These are phyloP conservation scores for Gossypium thurberi DNA, from an alignment of 345 rosid genomes.

Conservation along the genomic window DNA sequence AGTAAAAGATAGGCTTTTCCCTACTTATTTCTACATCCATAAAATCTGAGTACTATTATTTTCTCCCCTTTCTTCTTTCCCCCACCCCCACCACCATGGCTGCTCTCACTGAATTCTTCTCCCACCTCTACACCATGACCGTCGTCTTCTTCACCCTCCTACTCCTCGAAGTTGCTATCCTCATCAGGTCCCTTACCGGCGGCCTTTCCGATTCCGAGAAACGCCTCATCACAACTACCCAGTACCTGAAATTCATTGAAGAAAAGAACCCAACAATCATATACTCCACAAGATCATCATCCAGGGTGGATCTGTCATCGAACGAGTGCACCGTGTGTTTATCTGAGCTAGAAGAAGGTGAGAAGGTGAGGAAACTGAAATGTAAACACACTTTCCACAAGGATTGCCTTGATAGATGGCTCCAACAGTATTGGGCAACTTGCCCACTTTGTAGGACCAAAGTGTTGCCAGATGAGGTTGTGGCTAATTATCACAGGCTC, in stretches of 20 bases:
- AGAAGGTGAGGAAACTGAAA: slow-evolving; percentile 29
- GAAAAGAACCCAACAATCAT: slow-evolving; percentile 25
- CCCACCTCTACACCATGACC: slow-evolving; percentile 22
- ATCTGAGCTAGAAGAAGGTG: slow-evolving; percentile 36
- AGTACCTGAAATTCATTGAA: slow-evolving; percentile 33
- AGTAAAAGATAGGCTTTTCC: neutral
- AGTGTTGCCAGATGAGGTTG: slow-evolving; percentile 41
- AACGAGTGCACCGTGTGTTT: slow-evolving; percentile 39
- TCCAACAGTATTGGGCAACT: slow-evolving; percentile 30
- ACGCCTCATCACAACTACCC: slow-evolving; percentile 20
- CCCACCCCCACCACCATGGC: slow-evolving; percentile 22
- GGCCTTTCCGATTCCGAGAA: neutral
- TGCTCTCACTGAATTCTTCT: slow-evolving; percentile 25
- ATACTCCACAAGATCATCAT: slow-evolving; percentile 9
- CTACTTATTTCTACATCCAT: neutral
- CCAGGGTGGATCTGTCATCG: neutral
- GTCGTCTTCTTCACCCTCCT: slow-evolving; percentile 30
- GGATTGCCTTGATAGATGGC: slow-evolving; percentile 47
- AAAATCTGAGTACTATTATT: neutral
- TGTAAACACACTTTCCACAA: slow-evolving; percentile 47
- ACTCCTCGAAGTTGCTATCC: slow-evolving; percentile 18
- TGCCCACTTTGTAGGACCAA: slow-evolving; percentile 51
- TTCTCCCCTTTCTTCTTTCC: neutral
- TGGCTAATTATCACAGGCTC: slow-evolving; percentile 21
- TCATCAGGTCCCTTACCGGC: slow-evolving; percentile 24